Percentiles rank a stretch among this genome's conserved stretches.
Evolutionary conservation across 257 asterid species (phyloP).

Genomic region (Linderniella brevidens): DNA sequence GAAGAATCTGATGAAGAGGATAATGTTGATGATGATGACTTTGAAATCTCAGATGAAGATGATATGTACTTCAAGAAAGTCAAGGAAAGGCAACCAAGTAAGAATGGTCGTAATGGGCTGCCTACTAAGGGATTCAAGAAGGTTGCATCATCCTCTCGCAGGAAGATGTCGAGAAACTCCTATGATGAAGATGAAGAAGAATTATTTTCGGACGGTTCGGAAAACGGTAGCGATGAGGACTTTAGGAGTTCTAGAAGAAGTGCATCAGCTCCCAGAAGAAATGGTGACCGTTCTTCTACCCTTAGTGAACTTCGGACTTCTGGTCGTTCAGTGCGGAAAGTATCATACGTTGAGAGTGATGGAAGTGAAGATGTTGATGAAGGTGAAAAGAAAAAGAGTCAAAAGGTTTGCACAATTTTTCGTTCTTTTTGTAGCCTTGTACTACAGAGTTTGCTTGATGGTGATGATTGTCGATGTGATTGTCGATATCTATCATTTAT

Average conservation of each 20-base stretch:
- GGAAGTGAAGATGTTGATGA: slow-evolving; percentile 86
- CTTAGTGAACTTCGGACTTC: slow-evolving; percentile 61
- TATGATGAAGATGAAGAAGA: slow-evolving; percentile 64
- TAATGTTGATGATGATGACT: slow-evolving; percentile 46
- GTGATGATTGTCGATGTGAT: no score
- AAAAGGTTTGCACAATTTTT: slow-evolving; percentile 32
- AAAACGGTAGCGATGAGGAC: slow-evolving; percentile 53
- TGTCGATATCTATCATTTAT: no score
- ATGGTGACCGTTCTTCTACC: slow-evolving; percentile 12
- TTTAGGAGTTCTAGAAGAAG: slow-evolving; percentile 47
- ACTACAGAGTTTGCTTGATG: no score
- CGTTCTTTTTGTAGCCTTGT: no score
- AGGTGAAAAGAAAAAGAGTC: slow-evolving; percentile 36
- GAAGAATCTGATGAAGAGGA: slow-evolving; percentile 84
- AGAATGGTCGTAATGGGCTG: slow-evolving; percentile 37
- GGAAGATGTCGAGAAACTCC: slow-evolving; percentile 43
- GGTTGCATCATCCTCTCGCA: slow-evolving; percentile 30
- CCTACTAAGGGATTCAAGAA: slow-evolving; percentile 38
- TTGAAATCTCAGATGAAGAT: slow-evolving; percentile 69
- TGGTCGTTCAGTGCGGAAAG: slow-evolving; percentile 80
- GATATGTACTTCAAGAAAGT: slow-evolving; percentile 32
- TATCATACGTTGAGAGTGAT: slow-evolving; percentile 78
- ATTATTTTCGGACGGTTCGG: slow-evolving; percentile 60
- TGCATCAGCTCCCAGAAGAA: slow-evolving; percentile 35
- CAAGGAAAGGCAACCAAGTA: slow-evolving; percentile 41